Conservation (phyloP, 1,284 basidiomycete genomes). For the Ganoderma boninense region DNA sequence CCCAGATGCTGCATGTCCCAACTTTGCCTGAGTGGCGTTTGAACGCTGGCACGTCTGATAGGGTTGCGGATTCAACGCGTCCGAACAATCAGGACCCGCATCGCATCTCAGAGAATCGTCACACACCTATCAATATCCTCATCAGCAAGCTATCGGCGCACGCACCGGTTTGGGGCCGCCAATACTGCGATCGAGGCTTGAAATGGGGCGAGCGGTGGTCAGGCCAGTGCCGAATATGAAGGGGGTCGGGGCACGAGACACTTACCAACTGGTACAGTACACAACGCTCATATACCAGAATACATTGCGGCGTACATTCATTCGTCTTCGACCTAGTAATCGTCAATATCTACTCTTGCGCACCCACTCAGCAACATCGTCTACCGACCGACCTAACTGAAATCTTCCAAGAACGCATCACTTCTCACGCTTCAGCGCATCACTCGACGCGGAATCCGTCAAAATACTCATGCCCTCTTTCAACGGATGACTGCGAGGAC, state of each 20-base stretch:
- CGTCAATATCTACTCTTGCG: not conserved
- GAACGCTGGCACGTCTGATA: not conserved
- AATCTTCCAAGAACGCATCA: not conserved
- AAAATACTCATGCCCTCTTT: conserved; percentile 53
- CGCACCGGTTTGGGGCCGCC: not conserved
- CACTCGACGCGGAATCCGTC: conserved; percentile 51
- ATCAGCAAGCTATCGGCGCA: not conserved
- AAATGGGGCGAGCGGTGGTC: not conserved
- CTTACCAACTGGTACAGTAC: not conserved
- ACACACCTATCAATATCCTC: not conserved
- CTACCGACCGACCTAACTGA: not conserved
- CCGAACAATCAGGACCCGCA: not conserved
- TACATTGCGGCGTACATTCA: not conserved
- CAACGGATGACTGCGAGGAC: conserved; percentile 48
- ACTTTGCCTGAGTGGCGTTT: not conserved
- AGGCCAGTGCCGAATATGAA: not conserved
- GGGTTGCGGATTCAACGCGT: not conserved
- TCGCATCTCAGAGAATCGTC: not conserved
- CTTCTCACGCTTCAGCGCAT: conserved; percentile 15
- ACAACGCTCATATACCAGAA: not conserved
- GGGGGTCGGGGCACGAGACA: not conserved
- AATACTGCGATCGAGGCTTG: not conserved
- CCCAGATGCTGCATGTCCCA: not conserved
- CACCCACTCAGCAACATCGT: not conserved
- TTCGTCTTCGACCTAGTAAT: not conserved